A percentile compares a stretch with the other conserved stretches of the same genome.
phyloP scores from a whole-genome alignment of 441 rosid species.

The Adansonia gregorii region DNA sequence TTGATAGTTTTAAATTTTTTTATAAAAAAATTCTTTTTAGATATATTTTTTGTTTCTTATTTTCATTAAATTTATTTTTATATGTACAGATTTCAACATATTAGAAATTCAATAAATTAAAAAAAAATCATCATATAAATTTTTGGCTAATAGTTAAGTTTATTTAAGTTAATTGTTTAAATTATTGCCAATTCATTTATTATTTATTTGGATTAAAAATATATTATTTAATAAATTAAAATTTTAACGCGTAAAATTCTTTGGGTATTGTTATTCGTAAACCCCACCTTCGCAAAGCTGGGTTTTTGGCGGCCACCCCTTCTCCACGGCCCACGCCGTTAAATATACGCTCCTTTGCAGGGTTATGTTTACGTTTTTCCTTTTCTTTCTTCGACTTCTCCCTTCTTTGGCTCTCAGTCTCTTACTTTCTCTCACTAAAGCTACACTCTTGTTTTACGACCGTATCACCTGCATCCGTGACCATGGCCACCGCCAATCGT shows the following conservation, averaged over 20 bases:
- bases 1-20: no score
- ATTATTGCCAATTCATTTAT: no score
- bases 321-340: conserved; percentile 28
- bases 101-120: no score
- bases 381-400: background rate
- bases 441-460: background rate
- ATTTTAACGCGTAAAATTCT: background rate
- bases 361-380: conserved; percentile 31
- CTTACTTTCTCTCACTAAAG: conserved; percentile 17
- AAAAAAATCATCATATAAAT: no score
- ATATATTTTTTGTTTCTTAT: no score
- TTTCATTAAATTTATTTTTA: no score
- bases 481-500: conserved; percentile 59
- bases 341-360: conserved; percentile 25
- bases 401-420: conserved; percentile 6
- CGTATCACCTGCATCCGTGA: conserved; percentile 13
- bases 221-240: no score
- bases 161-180: no score
- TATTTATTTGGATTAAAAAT: no score
- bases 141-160: no score
- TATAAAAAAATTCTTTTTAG: no score
- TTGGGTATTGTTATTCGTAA: conserved; percentile 20
- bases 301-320: conserved; percentile 50
- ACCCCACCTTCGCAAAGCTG: conserved; percentile 29
- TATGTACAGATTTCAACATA: no score